phyloP scores from a whole-genome alignment of 2,329 filamentous ascomycete genomes.

The Pseudogymnoascus sp. region DNA sequence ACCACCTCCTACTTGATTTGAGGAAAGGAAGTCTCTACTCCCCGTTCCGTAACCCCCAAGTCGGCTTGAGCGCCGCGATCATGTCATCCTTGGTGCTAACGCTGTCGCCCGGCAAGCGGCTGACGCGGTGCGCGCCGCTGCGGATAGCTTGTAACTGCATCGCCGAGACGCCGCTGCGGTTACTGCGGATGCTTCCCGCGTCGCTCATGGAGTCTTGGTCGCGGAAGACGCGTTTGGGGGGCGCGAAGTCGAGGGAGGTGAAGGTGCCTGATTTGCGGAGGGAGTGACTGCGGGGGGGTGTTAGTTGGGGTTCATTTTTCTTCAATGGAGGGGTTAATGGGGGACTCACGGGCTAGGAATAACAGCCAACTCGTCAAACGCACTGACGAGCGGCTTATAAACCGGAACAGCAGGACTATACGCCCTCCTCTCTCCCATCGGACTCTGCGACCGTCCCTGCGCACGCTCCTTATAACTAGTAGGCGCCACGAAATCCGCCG shows the following conservation, averaged over 20 bases:
- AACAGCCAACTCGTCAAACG: constrained; percentile 77
- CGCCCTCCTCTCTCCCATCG: constrained; percentile 56
- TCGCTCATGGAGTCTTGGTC: constrained; percentile 52
- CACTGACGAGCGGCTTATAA: constrained; percentile 70
- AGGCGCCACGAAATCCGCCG: constrained; percentile 84
- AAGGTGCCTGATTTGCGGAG: constrained; percentile 74
- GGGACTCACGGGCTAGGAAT: constrained; percentile 84
- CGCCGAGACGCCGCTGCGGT: constrained; percentile 55
- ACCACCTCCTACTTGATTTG: no score
- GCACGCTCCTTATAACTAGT: constrained; percentile 58
- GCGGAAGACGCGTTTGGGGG: constrained; percentile 66
- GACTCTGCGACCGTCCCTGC: constrained; percentile 61
- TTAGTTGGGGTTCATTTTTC: constrained; percentile 22
- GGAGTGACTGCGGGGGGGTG: constrained; percentile 47
- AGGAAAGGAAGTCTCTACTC: no score
- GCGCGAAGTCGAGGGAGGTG: constrained; percentile 73
- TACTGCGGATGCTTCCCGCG: constrained; percentile 59
- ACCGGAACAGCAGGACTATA: constrained; percentile 68
- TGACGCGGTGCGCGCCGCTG: constrained; percentile 62
- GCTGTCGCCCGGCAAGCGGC: constrained; percentile 56
- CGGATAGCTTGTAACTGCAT: constrained; percentile 54
- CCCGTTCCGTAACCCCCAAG: constrained; percentile 30
- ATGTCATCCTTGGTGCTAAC: constrained; percentile 61
- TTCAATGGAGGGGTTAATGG: no score
- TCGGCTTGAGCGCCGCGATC: constrained; percentile 34